A percentile compares a stretch with the other conserved stretches of the same genome.
Evolutionary conservation across 2,329 filamentous ascomycete species (phyloP).

Genomic region (Didymella sp.): DNA sequence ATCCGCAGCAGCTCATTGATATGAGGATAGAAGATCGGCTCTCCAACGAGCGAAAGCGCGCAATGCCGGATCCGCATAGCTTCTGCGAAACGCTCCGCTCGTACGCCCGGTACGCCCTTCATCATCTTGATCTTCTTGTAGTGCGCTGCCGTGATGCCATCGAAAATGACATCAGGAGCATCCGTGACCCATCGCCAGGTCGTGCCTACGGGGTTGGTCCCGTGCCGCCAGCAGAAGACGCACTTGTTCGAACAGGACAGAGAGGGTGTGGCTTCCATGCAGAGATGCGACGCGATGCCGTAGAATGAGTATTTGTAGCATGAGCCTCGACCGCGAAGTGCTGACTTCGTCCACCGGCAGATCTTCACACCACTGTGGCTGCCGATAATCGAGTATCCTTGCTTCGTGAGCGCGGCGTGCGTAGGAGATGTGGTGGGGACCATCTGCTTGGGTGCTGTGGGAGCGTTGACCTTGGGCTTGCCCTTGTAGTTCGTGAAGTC

Average conservation of each 20-base stretch:
- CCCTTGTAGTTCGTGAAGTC: slow-evolving; percentile 82
- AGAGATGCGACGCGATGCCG: slow-evolving; percentile 93
- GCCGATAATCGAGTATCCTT: slow-evolving; percentile 94
- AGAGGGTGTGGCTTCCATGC: slow-evolving; percentile 97
- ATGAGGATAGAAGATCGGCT: slow-evolving; percentile 98
- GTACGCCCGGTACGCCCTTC: slow-evolving; percentile 89
- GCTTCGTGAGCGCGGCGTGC: slow-evolving; percentile 87
- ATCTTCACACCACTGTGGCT: slow-evolving; percentile 97
- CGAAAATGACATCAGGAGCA: slow-evolving; percentile 85
- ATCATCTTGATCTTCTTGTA: slow-evolving; percentile 99
- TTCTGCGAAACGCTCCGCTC: slow-evolving; percentile 89
- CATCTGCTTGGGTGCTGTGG: slow-evolving; percentile 77
- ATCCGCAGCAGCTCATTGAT: slow-evolving; percentile 91
- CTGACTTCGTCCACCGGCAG: slow-evolving; percentile 98
- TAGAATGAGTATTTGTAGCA: slow-evolving; percentile 99
- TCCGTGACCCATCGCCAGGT: slow-evolving; percentile 98
- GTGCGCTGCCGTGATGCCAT: slow-evolving; percentile 87
- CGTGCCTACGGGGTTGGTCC: slow-evolving; percentile 94
- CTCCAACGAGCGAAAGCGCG: slow-evolving; percentile 88
- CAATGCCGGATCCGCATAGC: slow-evolving; percentile 94
- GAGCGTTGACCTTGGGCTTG: slow-evolving; percentile 57
- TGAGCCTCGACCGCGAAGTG: slow-evolving; percentile 87
- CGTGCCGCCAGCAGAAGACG: slow-evolving; percentile 98
- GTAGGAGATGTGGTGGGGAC: slow-evolving; percentile 90
- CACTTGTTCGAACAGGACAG: slow-evolving; percentile 98